Evolutionary conservation across 768 basidiomycete species (phyloP).

Genomic region (Suillus weaverae): DNA sequence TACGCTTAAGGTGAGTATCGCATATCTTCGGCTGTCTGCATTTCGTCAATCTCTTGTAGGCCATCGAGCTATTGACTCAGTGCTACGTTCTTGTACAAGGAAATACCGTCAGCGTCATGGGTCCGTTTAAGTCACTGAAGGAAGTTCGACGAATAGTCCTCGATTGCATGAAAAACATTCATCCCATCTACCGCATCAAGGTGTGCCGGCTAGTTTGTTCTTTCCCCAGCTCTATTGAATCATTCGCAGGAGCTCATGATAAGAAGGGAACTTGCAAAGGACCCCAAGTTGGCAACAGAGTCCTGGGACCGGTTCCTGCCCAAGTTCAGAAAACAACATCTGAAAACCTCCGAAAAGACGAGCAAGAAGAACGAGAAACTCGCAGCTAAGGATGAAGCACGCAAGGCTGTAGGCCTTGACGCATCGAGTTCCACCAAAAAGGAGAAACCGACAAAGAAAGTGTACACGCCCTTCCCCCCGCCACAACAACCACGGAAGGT

Average conservation of each 20-base stretch:
- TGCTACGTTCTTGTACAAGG: conserved; percentile 99
- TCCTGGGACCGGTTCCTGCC: conserved; percentile 98
- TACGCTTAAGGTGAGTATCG: conserved; percentile 77
- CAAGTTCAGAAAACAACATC: conserved; percentile 89
- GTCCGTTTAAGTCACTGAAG: conserved; percentile 91
- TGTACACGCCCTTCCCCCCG: conserved; percentile 99
- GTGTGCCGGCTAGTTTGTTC: conserved; percentile 37
- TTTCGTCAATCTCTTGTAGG: conserved; percentile 49
- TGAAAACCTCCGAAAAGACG: conserved; percentile 94
- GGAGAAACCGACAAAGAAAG: conserved; percentile 73
- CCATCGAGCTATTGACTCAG: conserved; percentile 93
- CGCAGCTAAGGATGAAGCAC: conserved; percentile 59
- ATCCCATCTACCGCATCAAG: conserved; percentile 99
- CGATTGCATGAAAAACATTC: conserved; percentile 99
- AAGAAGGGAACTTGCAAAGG: conserved; percentile 94
- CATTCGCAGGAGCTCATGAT: conserved; percentile 90
- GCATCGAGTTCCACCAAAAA: conserved; percentile 34
- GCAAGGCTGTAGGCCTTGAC: conserved; percentile 64
- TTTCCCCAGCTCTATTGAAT: background rate
- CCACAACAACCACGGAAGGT: conserved; percentile 92
- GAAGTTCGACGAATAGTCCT: conserved; percentile 95
- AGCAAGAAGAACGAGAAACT: conserved; percentile 80
- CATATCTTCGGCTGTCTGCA: background rate
- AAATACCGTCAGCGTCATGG: conserved; percentile 98
- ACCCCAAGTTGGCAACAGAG: conserved; percentile 91